These are phyloP conservation scores for Acacia confusa DNA, from an alignment of 306 rosid genomes.

Conservation along the genomic window DNA sequence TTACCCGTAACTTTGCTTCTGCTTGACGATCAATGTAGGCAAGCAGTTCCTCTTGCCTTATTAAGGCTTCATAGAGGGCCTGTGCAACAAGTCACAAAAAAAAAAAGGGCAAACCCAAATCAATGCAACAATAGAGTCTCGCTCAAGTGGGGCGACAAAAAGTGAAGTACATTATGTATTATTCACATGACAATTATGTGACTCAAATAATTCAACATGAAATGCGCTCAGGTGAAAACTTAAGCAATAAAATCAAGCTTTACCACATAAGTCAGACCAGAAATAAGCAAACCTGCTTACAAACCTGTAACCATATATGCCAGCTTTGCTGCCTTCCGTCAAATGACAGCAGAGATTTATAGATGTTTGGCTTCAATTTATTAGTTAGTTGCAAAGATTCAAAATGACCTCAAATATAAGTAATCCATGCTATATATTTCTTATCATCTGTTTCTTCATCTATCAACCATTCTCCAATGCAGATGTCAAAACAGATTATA, in stretches of 20 bases:
- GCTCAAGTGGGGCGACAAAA: background rate
- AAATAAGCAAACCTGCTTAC: background rate
- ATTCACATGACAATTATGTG: conserved; percentile 2
- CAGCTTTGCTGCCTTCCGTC: background rate
- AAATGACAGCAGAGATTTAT: background rate
- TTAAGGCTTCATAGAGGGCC: conserved; percentile 90
- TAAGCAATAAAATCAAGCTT: background rate
- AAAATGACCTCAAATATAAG: background rate
- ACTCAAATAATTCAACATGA: background rate
- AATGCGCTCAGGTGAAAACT: background rate
- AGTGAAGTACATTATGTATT: background rate
- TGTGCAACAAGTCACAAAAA: conserved; percentile 23
- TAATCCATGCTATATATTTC: background rate
- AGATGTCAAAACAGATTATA: background rate
- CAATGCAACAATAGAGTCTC: background rate
- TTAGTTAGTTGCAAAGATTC: background rate
- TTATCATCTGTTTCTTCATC: background rate
- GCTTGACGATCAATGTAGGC: conserved; percentile 84
- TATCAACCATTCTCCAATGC: background rate
- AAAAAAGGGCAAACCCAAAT: conserved; percentile 10
- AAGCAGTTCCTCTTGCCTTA: conserved; percentile 95
- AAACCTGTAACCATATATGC: background rate
- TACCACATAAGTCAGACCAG: background rate
- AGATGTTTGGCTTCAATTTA: background rate
- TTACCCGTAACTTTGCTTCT: conserved; percentile 80